phyloP scores from a whole-genome alignment of 257 asterid species.

The Solanum sparsipilum region DNA sequence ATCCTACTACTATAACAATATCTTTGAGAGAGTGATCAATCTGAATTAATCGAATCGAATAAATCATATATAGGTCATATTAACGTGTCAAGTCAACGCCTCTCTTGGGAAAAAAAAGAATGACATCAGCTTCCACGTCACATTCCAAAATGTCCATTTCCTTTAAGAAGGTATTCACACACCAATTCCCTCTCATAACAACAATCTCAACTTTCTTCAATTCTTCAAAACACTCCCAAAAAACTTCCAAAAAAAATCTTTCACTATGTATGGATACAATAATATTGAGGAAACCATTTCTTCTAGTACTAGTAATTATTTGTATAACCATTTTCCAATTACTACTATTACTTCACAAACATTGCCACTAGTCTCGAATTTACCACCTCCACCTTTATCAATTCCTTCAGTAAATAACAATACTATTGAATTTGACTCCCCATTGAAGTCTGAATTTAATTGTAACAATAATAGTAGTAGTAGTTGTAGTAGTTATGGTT shows the following conservation, averaged over 20 bases:
- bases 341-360: neutral
- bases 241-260: neutral
- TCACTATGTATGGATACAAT: constrained; percentile 46
- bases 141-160: constrained; percentile 29
- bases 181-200: constrained; percentile 18
- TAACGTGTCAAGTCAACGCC: constrained; percentile 39
- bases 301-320: neutral
- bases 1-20: neutral
- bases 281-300: neutral
- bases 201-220: neutral
- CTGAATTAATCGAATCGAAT: neutral
- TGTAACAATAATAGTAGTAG: constrained; percentile 19
- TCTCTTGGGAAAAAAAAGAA: neutral
- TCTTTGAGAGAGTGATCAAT: neutral
- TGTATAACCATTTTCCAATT: constrained; percentile 13
- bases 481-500: constrained; percentile 58
- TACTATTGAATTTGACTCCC: constrained; percentile 31
- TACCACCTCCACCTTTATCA: constrained; percentile 25
- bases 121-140: constrained; percentile 66
- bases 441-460: constrained; percentile 34
- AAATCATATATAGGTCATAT: neutral
- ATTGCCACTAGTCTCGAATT: constrained; percentile 5
- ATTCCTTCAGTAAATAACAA: constrained; percentile 21
- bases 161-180: constrained; percentile 38
- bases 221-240: constrained; percentile 3